Evolutionary conservation across 192 early-diverging fungal genomes (phyloP).

Genomic region (Umbelopsis sp.): DNA sequence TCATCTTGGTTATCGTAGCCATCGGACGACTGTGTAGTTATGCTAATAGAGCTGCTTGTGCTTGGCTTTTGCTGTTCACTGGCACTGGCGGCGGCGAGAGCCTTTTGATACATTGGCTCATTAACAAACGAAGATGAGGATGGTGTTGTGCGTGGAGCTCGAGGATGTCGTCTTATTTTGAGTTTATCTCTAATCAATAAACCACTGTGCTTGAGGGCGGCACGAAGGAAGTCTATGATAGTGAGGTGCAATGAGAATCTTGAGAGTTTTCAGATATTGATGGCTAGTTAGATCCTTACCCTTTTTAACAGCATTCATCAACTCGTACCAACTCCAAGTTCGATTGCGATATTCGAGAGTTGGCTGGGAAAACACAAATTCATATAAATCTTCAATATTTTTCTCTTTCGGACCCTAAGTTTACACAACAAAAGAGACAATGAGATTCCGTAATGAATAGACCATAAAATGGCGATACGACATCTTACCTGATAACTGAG

Average conservation of each 20-base stretch:
- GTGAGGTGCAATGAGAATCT: background rate
- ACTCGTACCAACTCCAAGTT: conserved; percentile 81
- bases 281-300: conserved; percentile 44
- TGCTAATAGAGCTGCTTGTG: conserved; percentile 12
- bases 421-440: too few relatives aligned
- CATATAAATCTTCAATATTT: conserved; percentile 73
- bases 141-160: background rate
- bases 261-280: too few relatives aligned
- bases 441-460: too few relatives aligned
- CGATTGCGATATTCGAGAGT: conserved; percentile 81
- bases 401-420: conserved; percentile 73
- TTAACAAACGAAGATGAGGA: background rate
- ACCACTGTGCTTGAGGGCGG: conserved; percentile 40
- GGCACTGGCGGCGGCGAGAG: background rate
- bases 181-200: conserved; percentile 38
- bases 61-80: conserved; percentile 8
- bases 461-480: too few relatives aligned
- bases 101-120: background rate
- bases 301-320: conserved; percentile 68
- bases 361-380: conserved; percentile 73
- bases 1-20: conserved; percentile 9
- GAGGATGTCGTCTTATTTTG: conserved; percentile 33
- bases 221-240: conserved; percentile 33
- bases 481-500: conserved; percentile 76
- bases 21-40: background rate